Percentiles rank a stretch among this genome's conserved stretches.
These are phyloP conservation scores for Nemophila menziesii DNA, from an alignment of 257 asterid species.

Conservation along the genomic window DNA sequence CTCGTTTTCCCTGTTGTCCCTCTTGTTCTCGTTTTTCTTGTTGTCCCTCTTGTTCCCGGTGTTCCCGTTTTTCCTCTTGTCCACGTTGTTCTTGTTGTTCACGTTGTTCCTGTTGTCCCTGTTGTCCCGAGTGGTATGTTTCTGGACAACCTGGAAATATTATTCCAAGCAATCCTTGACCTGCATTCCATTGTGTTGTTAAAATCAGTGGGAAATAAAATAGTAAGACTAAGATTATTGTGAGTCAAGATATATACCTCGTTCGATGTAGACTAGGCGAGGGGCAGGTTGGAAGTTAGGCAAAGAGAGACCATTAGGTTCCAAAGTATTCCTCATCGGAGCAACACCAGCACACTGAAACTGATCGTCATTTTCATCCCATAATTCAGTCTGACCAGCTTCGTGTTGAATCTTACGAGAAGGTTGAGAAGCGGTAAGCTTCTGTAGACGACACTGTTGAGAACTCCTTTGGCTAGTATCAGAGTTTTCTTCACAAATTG, in stretches of 20 bases:
- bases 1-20: too few species aligned
- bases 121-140: constrained; percentile 24
- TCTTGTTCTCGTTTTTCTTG: constrained; percentile 5
- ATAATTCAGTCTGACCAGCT: constrained; percentile 48
- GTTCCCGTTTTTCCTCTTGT: constrained; percentile 15
- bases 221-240: neutral
- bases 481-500: constrained; percentile 10
- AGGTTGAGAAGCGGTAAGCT: constrained; percentile 34
- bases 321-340: constrained; percentile 29
- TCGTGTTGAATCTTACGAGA: constrained; percentile 29
- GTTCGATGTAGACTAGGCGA: constrained; percentile 45
- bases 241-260: constrained; percentile 24
- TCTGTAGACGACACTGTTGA: constrained; percentile 57
- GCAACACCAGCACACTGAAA: constrained; percentile 66
- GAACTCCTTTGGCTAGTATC: constrained; percentile 20
- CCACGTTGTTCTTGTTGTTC: neutral
- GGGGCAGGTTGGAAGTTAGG: constrained; percentile 67
- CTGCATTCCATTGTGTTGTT: constrained; percentile 20
- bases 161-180: constrained; percentile 42
- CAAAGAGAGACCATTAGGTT: constrained; percentile 39
- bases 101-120: constrained; percentile 3
- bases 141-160: constrained; percentile 66
- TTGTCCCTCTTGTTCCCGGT: constrained; percentile 9
- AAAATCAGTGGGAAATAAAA: neutral
- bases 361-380: constrained; percentile 43